Base-by-base conservation (phyloP, 257 asterid genomes). In the Solanum pinnatisectum region DNA sequence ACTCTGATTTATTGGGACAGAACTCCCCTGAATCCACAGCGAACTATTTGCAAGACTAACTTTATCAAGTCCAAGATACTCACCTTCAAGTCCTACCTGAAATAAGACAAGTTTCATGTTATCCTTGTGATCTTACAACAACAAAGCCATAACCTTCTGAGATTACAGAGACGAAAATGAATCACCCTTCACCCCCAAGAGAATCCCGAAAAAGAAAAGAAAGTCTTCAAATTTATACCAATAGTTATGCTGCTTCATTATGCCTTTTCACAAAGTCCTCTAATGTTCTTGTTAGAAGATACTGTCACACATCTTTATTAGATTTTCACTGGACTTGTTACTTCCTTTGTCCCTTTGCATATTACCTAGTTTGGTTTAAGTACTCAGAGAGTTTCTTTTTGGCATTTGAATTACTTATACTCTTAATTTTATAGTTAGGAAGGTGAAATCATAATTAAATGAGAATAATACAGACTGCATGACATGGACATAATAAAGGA, bases 81-180 rank as follows among this genome's bases (percentile, higher is more conserved):
- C 98, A 32, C 98, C 98, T 94, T 95, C 96, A 67, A 93, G 87
- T 73, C 98, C 98, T 87, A 94, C 94, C 98, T 95, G 93, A 85
- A 84, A 65, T 25, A 14, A 39, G 27, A 12, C 60, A 52, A 37
- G 67, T 84, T 42, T n/a, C 12, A 4, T 44, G 4, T 81, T 30
- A 81, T 30, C 68, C 85, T 46, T 30, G 68, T 44, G 42, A 16
- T 27, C 67, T 27, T 79, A 79, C 27, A 8, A 79, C 0, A 79
- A 27, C 40, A 44, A 44, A 2, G 23, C 8, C 67, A 46, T 22
- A 79, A 46, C 40, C 67, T 79, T 44, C 0, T 16, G 40, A 79
- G 0, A 0, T 44, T 5, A 16, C 16, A 79, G 25, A 79, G 37
- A 15, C 6, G 10, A 44, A 10, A 44, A 79, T 1, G 1, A 8